Percentiles rank a stretch among this genome's conserved stretches.
Conservation (phyloP, 2,329 filamentous ascomycete genomes). For the Neonectria sp. region DNA sequence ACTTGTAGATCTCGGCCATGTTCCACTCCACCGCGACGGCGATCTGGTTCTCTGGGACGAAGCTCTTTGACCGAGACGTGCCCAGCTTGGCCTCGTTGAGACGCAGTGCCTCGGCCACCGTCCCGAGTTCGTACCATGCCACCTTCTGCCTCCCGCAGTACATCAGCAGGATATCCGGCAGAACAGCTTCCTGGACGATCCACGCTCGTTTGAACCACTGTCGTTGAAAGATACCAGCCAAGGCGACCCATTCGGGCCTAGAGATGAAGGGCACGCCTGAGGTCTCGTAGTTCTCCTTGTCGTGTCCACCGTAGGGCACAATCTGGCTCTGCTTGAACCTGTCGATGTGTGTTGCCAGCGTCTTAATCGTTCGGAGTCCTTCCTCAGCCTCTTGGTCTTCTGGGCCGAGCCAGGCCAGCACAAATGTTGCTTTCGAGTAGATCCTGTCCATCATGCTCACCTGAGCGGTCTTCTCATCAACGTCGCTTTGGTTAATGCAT, state of each 20-base stretch:
- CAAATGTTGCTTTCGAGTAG: constrained; percentile 43
- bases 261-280: constrained; percentile 38
- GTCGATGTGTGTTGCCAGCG: constrained; percentile 27
- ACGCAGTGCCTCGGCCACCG: constrained; percentile 38
- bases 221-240: constrained; percentile 44
- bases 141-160: constrained; percentile 41
- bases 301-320: constrained; percentile 39
- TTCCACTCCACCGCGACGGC: constrained; percentile 45
- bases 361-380: constrained; percentile 35
- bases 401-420: constrained; percentile 48
- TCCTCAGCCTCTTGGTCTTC: constrained; percentile 31
- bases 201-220: constrained; percentile 50
- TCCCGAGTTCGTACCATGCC: constrained; percentile 37
- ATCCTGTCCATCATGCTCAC: constrained; percentile 50
- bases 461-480: constrained; percentile 45
- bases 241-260: constrained; percentile 34
- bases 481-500: constrained; percentile 49
- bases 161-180: constrained; percentile 42
- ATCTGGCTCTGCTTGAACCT: constrained; percentile 39
- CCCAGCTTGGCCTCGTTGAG: constrained; percentile 36
- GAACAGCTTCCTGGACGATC: constrained; percentile 48
- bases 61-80: constrained; percentile 29
- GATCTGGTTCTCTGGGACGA: constrained; percentile 35
- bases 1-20: constrained; percentile 45
- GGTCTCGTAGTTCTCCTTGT: constrained; percentile 38